phyloP scores from a whole-genome alignment of 1,284 basidiomycete genomes.

The Sutorius eximius region DNA sequence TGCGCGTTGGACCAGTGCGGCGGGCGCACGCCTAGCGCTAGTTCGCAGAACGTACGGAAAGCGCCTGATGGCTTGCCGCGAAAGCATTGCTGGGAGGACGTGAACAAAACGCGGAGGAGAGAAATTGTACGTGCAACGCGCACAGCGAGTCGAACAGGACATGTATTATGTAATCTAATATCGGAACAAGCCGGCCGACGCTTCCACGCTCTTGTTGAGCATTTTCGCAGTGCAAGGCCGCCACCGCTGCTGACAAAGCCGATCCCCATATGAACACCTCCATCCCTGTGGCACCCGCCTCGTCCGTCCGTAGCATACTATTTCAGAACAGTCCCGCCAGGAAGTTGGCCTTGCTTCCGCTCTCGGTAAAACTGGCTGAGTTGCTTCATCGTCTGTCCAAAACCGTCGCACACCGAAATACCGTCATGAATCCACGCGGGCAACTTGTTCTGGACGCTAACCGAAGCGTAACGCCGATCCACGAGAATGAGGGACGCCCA shows the following conservation, averaged over 20 bases:
- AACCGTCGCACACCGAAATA: slow-evolving; percentile 62
- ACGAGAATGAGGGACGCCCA: slow-evolving; percentile 87
- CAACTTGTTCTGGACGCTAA: slow-evolving; percentile 71
- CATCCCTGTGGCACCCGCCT: neutral
- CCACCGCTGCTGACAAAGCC: neutral
- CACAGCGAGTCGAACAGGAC: neutral
- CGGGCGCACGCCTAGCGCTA: slow-evolving; percentile 13
- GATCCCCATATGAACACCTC: slow-evolving; percentile 2
- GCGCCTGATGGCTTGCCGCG: slow-evolving; percentile 32
- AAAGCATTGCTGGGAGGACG: slow-evolving; percentile 24
- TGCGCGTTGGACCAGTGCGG: slow-evolving; percentile 17
- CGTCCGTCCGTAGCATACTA: slow-evolving; percentile 3
- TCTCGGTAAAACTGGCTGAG: slow-evolving; percentile 68
- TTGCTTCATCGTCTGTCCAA: slow-evolving; percentile 73
- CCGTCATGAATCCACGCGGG: slow-evolving; percentile 85
- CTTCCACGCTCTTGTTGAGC: neutral
- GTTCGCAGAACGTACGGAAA: slow-evolving; percentile 30
- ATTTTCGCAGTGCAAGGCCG: slow-evolving; percentile 5
- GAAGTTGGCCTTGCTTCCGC: slow-evolving; percentile 33
- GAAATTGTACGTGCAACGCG: neutral
- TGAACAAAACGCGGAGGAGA: neutral
- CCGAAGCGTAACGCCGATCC: slow-evolving; percentile 73
- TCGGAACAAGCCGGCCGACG: slow-evolving; percentile 19
- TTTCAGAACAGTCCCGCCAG: neutral
- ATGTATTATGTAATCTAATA: slow-evolving; percentile 21